Base-by-base conservation (phyloP, 495 filamentous ascomycete species). In the Aspergillus asperescens region DNA sequence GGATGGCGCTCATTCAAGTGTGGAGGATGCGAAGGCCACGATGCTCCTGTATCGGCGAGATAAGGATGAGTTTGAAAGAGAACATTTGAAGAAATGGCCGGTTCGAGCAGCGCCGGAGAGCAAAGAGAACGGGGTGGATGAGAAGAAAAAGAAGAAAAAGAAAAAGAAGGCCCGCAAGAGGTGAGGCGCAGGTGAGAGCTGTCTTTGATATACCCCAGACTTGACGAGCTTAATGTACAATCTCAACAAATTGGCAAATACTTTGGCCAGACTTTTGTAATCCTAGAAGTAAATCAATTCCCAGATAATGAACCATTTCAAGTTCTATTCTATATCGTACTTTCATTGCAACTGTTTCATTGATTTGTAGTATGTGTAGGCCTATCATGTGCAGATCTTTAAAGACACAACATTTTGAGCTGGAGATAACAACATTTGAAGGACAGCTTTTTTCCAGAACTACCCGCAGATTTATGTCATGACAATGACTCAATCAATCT, bases 21-120 rank as follows among this genome's bases (percentile, higher is more conserved):
- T 96, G 39, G 90, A 96, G 71, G 93, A 98, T 77, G 92, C 93
- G 1, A 70, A 88, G 59, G 89, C 86, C 22, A 82, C 88, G 5
- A 96, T 98, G 89, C 71, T 88, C 39, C 68, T 97, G 39, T 96
- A 94, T 61, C 74, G 86, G 54, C 77, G 80, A 42, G 82, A 87
- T 56, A 97, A 95, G 69, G 76, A 80, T 35, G 84, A 77, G 10
- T 95, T 97, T 62, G 93, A 98, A 61, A 66, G 77, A 37, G 86
- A 94, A 62, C 81, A 90, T 65, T 69, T 79, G 55, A 81, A 81
- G 54, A 78, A 81, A 56, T 82, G 78, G 72, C 80, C 81, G 20
- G 67, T 75, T 31, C 64, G 72, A 38, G 60, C 64, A 56, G 72
- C 65, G 48, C 72, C 62, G 22, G 65, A 69, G 31, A 68, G 59